Conservation (phyloP, 352 stramenopile species). For the Thraustochytrium sp. region DNA sequence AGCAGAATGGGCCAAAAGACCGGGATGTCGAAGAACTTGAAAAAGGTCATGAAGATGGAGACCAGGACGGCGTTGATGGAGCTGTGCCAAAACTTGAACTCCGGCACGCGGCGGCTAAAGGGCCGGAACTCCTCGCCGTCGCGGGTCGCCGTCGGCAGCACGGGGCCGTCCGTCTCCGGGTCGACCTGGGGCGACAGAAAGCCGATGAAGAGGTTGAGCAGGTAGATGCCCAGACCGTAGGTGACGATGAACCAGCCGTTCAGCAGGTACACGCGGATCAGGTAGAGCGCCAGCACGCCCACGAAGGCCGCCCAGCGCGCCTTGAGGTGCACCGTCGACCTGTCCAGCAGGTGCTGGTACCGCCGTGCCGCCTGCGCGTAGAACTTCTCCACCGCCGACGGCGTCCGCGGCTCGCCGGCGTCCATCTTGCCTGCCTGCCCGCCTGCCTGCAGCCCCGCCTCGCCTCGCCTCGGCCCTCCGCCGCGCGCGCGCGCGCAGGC, state of each 20-base stretch:
- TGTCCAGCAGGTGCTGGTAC: conserved; percentile 94
- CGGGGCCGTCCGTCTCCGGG: conserved; percentile 67
- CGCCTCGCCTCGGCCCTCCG: too few relatives aligned
- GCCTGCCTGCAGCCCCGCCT: neutral
- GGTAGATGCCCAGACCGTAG: conserved; percentile 96
- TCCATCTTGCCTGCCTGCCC: neutral
- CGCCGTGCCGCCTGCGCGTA: neutral
- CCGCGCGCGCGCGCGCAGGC: too few relatives aligned
- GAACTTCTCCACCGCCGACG: conserved; percentile 1
- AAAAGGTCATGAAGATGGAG: conserved; percentile 94
- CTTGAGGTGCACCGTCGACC: conserved; percentile 91
- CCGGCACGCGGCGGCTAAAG: conserved; percentile 84
- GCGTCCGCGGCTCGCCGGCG: neutral
- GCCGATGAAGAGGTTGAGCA: conserved; percentile 98
- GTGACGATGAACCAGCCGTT: conserved; percentile 97
- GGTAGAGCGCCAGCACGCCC: conserved; percentile 78
- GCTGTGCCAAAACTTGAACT: conserved; percentile 97
- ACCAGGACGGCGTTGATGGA: conserved; percentile 66
- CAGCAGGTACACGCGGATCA: conserved; percentile 80
- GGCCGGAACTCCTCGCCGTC: conserved; percentile 76
- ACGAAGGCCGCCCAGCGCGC: conserved; percentile 80
- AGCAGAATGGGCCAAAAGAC: conserved; percentile 99
- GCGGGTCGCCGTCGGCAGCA: conserved; percentile 63
- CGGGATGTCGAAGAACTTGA: conserved; percentile 93
- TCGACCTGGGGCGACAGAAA: conserved; percentile 91